Base-by-base conservation (phyloP, 176 grass and related monocot species). In the Pharus latifolius region DNA sequence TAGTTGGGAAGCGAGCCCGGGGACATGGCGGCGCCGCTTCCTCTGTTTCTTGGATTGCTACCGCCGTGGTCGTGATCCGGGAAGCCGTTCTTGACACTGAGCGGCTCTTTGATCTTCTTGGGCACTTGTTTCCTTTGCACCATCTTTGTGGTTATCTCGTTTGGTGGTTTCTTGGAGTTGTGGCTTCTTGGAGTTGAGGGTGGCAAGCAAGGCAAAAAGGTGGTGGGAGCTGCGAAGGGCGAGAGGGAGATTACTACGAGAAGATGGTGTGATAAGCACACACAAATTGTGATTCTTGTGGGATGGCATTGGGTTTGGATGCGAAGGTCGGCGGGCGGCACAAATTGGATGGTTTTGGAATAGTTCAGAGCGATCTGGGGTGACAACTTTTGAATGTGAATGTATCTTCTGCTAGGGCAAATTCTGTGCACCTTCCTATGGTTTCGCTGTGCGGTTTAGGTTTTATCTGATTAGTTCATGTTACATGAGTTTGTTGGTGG, bases 51-150 rank as follows among this genome's bases (percentile, higher is more conserved):
- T 35, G 65, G 16, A 49, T 47, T 52, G 20, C 15, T 10, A 3
- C 26, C 9, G 0, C 53, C 13, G 50, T 54, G 17, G 28, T 3
- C 42, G 15, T 67, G 60, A 23, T 10, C 3, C 28, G 19, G 55
- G n/a, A 28, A 35, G 7, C 17, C 38, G 14, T 16, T 19, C 16
- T 25, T 12, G 41, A 55, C 6, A 10, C 49, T 10, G 18, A 26
- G 3, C 52, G 62, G 48, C 54, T 75, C 75, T 16, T 65, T 76
- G 37, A 72, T 60, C 61, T 69, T 84, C 76, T 87, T 82, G 31
- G 52, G 74, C 72, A 30, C 33, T 63, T 61, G 67, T 62, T 90
- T 91, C 49, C 84, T 80, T 49, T 91, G 87, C 48, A 96, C 91
- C 88, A 96, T 96, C 79, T 64, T 60, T n/a, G 44, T 40, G 54